A percentile compares a stretch with the other conserved stretches of the same genome.
Conservation (phyloP, 257 asterid genomes). For the Fraxinus excelsior region DNA sequence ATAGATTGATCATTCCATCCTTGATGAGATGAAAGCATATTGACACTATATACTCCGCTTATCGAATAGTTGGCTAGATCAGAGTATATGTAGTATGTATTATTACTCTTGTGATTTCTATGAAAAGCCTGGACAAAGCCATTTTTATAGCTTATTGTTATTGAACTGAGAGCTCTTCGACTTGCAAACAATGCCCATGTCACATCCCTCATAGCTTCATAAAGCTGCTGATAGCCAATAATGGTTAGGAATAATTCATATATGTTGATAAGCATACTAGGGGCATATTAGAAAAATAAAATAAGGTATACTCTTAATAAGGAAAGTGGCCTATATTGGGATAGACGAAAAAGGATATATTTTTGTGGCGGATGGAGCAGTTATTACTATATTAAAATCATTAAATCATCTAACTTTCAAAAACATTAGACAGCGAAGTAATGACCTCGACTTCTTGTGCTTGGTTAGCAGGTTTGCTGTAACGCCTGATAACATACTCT, state of each 20-base stretch:
- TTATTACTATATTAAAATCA: background rate
- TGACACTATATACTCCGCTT: constrained; percentile 42
- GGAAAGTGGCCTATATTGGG: no score
- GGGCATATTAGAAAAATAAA: no score
- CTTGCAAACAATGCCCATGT: constrained; percentile 95
- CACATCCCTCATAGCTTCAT: constrained; percentile 78
- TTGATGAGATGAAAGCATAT: constrained; percentile 49
- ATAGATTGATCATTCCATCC: constrained; percentile 90
- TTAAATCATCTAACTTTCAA: background rate
- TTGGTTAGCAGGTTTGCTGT: constrained; percentile 67
- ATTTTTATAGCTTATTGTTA: constrained; percentile 76
- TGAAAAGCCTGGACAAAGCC: constrained; percentile 96
- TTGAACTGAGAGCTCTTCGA: constrained; percentile 70
- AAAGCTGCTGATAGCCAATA: constrained; percentile 53
- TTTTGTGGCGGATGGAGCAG: no score
- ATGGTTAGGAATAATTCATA: no score
- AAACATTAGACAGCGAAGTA: background rate
- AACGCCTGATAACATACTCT: constrained; percentile 62
- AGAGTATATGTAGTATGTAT: constrained; percentile 79
- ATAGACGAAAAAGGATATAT: no score
- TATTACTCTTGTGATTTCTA: constrained; percentile 71
- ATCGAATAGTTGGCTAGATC: constrained; percentile 82
- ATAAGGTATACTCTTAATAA: no score
- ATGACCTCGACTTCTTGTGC: constrained; percentile 84
- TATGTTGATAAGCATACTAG: no score